Evolutionary conservation across 192 early-diverging fungal genomes (phyloP).

Genomic region (Coemansia sp.): DNA sequence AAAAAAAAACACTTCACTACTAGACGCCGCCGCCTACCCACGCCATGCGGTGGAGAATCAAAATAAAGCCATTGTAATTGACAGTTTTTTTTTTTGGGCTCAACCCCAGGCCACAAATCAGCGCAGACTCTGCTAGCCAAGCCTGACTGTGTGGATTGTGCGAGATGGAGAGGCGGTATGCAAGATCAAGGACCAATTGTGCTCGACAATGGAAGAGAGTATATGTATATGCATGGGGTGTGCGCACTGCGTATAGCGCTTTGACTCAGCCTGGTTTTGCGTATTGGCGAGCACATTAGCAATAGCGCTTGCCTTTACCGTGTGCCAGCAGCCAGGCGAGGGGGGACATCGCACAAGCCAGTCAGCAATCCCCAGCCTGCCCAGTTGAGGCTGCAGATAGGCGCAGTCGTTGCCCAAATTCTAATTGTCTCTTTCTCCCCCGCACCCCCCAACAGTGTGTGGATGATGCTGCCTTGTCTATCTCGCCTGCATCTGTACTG

Average conservation of each 20-base stretch:
- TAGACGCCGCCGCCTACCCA: not conserved
- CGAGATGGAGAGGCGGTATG: conserved; percentile 6
- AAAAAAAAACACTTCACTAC: not conserved
- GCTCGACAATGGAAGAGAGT: not conserved
- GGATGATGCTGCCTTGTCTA: conserved; percentile 4
- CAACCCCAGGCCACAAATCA: not conserved
- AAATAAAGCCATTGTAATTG: not conserved
- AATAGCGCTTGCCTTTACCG: not conserved
- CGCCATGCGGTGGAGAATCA: not conserved
- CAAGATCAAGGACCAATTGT: conserved; percentile 6
- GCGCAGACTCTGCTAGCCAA: not conserved
- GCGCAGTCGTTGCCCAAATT: not conserved
- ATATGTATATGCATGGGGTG: not conserved
- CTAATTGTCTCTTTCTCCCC: not conserved
- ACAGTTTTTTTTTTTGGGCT: not conserved
- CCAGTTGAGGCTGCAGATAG: not conserved
- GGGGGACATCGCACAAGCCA: not conserved
- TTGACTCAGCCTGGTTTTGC: not conserved
- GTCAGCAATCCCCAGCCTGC: not conserved
- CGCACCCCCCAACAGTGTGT: not conserved
- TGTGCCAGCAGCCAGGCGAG: not conserved
- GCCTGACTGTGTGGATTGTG: conserved; percentile 4
- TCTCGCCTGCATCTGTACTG: conserved; percentile 4
- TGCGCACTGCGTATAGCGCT: not conserved
- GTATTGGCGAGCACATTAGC: not conserved